Base-by-base conservation (phyloP, 106 monocot species). In the Acorus gramineus region DNA sequence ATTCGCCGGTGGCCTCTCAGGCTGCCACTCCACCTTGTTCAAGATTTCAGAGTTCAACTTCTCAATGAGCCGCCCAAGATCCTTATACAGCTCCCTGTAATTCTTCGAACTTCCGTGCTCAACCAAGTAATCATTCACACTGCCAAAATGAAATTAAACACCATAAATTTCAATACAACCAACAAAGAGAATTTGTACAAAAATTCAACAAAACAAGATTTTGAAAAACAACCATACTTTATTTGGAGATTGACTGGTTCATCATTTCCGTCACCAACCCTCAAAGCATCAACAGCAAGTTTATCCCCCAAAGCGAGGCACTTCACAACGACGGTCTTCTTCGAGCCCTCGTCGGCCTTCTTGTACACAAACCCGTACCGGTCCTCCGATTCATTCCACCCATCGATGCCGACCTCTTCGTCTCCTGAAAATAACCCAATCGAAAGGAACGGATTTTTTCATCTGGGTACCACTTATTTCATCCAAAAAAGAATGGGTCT, bases 361-460 rank as follows among this genome's bases (percentile, higher is more conserved):
- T 44, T 57, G 63, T 96, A 96, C 11, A 85, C 73, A 61, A 96
- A 96, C 0, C 69, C 81, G 55, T 91, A 91, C 55, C 73, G 53
- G 49, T 85, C 85, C 52, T 91, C 91, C 42, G 81, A 66, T 52
- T 85, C 81, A 50, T 96, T 96, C 96, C 96, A 96, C 3, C 96
- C 91, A 52, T 96, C 96, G n/a, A 88, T 73, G 6, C 87, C 91
- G 3, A 91, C 83, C 74, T 96, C 96, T 11, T 91, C 87, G 49
- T 72, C 83, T 51, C 81, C 85, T 84, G 69, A 64, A 71, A 52
- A 45, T 0, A 51, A 2, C 2, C 3, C 43, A 52, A 61, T 14
- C 42, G 7, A 55, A n/a, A 60, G n/a, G n/a, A 7, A 6, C 7
- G 46, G 6, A 5, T 46, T 63, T 63, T 42, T 42, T 4, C 6